Evolutionary conservation across 2,329 filamentous ascomycete species (phyloP).

Genomic region (Trichophyton benhamiae): DNA sequence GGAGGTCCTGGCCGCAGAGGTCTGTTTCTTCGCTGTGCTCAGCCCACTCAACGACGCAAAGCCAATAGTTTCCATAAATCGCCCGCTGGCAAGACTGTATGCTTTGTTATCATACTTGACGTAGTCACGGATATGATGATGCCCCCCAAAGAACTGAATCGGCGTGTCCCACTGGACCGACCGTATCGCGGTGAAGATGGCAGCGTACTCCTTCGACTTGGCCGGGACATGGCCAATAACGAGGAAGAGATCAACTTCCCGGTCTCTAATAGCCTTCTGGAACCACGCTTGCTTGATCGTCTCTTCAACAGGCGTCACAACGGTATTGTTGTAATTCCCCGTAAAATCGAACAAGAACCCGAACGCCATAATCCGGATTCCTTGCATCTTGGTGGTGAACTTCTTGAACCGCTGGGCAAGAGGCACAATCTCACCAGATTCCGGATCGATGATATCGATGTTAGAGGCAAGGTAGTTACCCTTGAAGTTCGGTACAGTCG

Average conservation of each 20-base stretch:
- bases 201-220: constrained; percentile 64
- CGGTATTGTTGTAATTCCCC: constrained; percentile 79
- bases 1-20: constrained; percentile 20
- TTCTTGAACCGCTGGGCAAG: constrained; percentile 74
- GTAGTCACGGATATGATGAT: constrained; percentile 79
- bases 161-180: constrained; percentile 65
- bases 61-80: constrained; percentile 90
- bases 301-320: constrained; percentile 67
- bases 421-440: constrained; percentile 57
- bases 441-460: constrained; percentile 68
- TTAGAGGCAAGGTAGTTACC: constrained; percentile 81
- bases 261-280: constrained; percentile 64
- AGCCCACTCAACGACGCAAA: constrained; percentile 76
- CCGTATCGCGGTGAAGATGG: constrained; percentile 67
- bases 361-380: constrained; percentile 72
- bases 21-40: constrained; percentile 28
- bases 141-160: constrained; percentile 85
- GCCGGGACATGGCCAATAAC: constrained; percentile 77
- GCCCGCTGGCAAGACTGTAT: constrained; percentile 70
- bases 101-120: constrained; percentile 65
- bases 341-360: constrained; percentile 94
- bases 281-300: constrained; percentile 83
- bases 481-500: constrained; percentile 71
- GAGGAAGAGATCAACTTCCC: constrained; percentile 72
- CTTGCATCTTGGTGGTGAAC: constrained; percentile 83